Percentiles rank a stretch among this genome's conserved stretches.
phyloP scores from a whole-genome alignment of 2,329 filamentous ascomycete genomes.

The Pestalotiopsis sp. region DNA sequence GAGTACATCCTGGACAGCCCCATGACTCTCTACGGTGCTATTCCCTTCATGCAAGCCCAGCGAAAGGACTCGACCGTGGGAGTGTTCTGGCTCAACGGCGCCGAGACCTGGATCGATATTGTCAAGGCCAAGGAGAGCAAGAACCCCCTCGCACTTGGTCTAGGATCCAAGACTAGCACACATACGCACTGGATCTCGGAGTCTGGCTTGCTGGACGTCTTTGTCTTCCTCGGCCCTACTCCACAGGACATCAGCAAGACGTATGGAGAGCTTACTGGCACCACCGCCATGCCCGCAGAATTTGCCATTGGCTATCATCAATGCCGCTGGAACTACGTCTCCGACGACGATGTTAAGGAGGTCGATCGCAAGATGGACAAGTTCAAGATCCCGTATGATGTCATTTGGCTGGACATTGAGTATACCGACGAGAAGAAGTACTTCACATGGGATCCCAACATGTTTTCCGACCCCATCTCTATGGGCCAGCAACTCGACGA shows the following conservation, averaged over 20 bases:
- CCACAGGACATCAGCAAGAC: conserved; percentile 79
- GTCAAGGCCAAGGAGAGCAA: conserved; percentile 73
- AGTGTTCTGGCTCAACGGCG: conserved; percentile 95
- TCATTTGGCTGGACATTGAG: conserved; percentile 98
- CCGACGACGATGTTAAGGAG: conserved; percentile 94
- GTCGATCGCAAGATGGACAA: conserved; percentile 97
- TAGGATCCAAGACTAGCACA: conserved; percentile 70
- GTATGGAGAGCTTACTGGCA: conserved; percentile 90
- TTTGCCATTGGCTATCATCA: conserved; percentile 95
- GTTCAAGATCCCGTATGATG: conserved; percentile 92
- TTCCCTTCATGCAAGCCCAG: conserved; percentile 97
- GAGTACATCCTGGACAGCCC: conserved; percentile 97
- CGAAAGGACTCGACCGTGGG: conserved; percentile 91
- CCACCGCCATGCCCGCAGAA: conserved; percentile 86
- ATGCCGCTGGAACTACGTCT: conserved; percentile 98
- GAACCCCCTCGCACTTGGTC: conserved; percentile 78
- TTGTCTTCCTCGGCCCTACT: conserved; percentile 89
- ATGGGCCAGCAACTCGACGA: conserved; percentile 89
- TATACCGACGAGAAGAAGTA: conserved; percentile 98
- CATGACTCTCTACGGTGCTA: conserved; percentile 97
- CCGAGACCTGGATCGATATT: conserved; percentile 97
- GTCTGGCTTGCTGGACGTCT: conserved; percentile 84
- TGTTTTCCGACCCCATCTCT: conserved; percentile 79
- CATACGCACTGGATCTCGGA: conserved; percentile 98
- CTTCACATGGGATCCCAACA: conserved; percentile 93